Evolutionary conservation across 2,329 filamentous ascomycete genomes (phyloP).

Genomic region (Hirsutella rhossiliensis): DNA sequence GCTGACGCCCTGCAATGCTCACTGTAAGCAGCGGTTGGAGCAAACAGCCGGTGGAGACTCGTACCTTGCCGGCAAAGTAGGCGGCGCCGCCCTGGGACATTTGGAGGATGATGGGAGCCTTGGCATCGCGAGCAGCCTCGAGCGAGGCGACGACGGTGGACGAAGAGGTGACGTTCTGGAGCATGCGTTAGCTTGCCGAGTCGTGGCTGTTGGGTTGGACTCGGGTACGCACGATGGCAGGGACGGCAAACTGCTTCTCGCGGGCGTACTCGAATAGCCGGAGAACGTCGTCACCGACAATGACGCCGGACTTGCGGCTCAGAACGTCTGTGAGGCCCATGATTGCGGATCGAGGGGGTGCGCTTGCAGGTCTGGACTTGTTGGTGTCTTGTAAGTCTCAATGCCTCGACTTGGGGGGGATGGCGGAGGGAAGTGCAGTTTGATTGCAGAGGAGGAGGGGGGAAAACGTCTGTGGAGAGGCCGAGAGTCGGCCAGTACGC

Average conservation of each 20-base stretch:
- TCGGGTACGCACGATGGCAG: slow-evolving; percentile 45
- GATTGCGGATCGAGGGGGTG: slow-evolving; percentile 10
- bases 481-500: neutral
- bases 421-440: neutral
- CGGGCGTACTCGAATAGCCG: slow-evolving; percentile 81
- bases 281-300: slow-evolving; percentile 41
- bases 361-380: neutral
- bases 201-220: neutral
- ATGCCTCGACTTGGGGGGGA: neutral
- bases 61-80: slow-evolving; percentile 79
- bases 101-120: slow-evolving; percentile 87
- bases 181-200: neutral
- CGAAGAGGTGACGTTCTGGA: slow-evolving; percentile 76
- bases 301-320: slow-evolving; percentile 40
- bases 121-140: slow-evolving; percentile 87
- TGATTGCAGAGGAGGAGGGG: neutral
- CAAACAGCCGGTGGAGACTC: neutral
- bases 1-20: slow-evolving; percentile 47
- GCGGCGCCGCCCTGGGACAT: slow-evolving; percentile 87
- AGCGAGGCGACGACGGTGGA: slow-evolving; percentile 68
- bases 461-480: neutral
- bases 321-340: slow-evolving; percentile 30
- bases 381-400: slow-evolving; percentile 4
- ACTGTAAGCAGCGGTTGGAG: neutral
- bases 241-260: slow-evolving; percentile 79